A percentile compares a stretch with the other conserved stretches of the same genome.
These are phyloP conservation scores for Delonix regia DNA, from an alignment of 306 rosid genomes.

Conservation along the genomic window DNA sequence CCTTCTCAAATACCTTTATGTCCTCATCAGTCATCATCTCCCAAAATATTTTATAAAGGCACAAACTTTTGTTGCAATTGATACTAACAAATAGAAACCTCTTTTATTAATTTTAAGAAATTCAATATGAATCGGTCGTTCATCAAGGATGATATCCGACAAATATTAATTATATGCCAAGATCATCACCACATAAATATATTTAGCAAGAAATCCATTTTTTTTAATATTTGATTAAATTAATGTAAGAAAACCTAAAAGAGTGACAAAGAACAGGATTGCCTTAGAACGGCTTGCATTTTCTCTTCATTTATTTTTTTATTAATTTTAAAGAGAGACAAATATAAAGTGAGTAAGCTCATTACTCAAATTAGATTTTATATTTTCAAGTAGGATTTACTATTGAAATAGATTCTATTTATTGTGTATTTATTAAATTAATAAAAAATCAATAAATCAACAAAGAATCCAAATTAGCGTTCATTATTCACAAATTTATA, in stretches of 20 bases:
- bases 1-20: constrained; percentile 69
- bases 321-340: too few species aligned
- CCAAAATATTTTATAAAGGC: constrained; percentile 33
- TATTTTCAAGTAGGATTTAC: too few species aligned
- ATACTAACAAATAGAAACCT: constrained; percentile 46
- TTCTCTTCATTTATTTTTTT: too few species aligned
- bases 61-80: constrained; percentile 62
- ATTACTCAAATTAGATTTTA: too few species aligned
- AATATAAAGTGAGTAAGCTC: too few species aligned
- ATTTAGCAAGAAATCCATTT: not conserved
- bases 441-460: too few species aligned
- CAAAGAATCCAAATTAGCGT: too few species aligned
- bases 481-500: too few species aligned
- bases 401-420: too few species aligned
- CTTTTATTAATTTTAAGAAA: constrained; percentile 8
- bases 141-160: constrained; percentile 24
- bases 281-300: too few species aligned
- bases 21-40: constrained; percentile 76
- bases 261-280: too few species aligned
- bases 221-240: not conserved
- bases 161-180: constrained; percentile 26
- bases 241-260: not conserved
- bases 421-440: too few species aligned
- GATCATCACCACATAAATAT: constrained; percentile 23
- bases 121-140: constrained; percentile 28